A percentile compares a stretch with the other conserved stretches of the same genome.
These are phyloP conservation scores for Cryomyces minteri DNA, from an alignment of 495 filamentous ascomycete genomes.

Conservation along the genomic window DNA sequence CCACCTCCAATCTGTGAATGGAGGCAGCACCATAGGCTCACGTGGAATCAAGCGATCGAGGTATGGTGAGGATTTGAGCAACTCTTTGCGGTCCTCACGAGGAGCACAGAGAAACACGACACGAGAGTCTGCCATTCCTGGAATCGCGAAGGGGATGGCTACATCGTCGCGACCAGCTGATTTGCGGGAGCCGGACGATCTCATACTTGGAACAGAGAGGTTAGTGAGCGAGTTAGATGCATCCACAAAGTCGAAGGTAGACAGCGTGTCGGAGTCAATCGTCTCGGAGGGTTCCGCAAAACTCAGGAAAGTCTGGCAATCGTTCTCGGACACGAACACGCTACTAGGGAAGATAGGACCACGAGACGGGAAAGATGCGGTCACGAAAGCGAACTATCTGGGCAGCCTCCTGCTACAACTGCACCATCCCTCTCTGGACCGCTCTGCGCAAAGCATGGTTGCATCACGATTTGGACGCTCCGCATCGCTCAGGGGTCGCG, in stretches of 20 bases:
- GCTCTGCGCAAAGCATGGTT: background rate
- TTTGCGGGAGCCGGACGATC: constrained; percentile 25
- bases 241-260: constrained; percentile 20
- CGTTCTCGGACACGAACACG: constrained; percentile 19
- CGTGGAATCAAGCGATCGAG: background rate
- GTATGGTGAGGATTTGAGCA: constrained; percentile 2
- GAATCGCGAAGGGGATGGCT: constrained; percentile 27
- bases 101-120: background rate
- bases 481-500: too few relatives aligned
- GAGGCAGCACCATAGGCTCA: background rate
- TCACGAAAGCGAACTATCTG: constrained; percentile 58
- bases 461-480: too few relatives aligned
- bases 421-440: constrained; percentile 38
- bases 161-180: constrained; percentile 16
- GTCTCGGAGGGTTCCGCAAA: constrained; percentile 26
- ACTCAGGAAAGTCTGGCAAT: constrained; percentile 40
- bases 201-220: constrained; percentile 29
- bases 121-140: constrained; percentile 8
- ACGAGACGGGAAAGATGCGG: constrained; percentile 31
- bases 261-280: background rate
- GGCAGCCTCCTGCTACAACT: constrained; percentile 51
- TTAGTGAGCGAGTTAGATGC: constrained; percentile 28
- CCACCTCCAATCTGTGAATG: background rate
- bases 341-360: constrained; percentile 28
- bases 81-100: background rate